Base-by-base conservation (phyloP, 768 basidiomycete genomes). In the Lentinula sp. region DNA sequence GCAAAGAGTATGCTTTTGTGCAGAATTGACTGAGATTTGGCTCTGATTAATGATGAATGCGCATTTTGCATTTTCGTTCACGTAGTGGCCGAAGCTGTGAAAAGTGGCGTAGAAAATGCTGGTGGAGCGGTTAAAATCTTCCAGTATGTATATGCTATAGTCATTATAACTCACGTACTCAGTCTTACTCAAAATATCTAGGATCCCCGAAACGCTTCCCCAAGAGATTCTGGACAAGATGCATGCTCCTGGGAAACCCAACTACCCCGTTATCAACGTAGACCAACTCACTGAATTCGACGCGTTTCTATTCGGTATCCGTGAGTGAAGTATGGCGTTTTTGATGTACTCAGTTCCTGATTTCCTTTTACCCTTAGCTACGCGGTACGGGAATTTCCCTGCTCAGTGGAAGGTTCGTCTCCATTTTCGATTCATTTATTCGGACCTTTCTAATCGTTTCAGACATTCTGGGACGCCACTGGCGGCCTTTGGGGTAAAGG, bases 201-300 rank as follows among this genome's bases (percentile, higher is more conserved):
- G 90, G 72, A 81, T 95, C 62, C 68, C 85, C 56, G 93, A 95
- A 76, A 95, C 92, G 0, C 86, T 95, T 57, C 67, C 88, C 2
- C 69, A 79, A 9, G 88, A 91, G 8, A 70, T 93, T 55, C 78
- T 94, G 39, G 66, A 69, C 46, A 81, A 82, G 71, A 83, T 96
- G 55, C 73, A 87, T 63, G 91, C 90, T 6, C 83, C 86, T 8
- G 72, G 85, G 33, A 91, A 91, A 71, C 82, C 82, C 55, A 73
- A 81, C 65, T 91, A 91, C 72, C 91, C 92, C 2, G 67, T 90
- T 65, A 77, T 92, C 65, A 76, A 73, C 1, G 79, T 86, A 33
- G 72, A 76, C 0, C 75, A 62, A 36, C 78, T 96, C 53, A 64
- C 74, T 20, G 61, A 78, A 6, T 89, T 80, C 67, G 91, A 95